These are phyloP conservation scores for Boletus smithii DNA, from an alignment of 1,284 basidiomycete species.

Conservation along the genomic window DNA sequence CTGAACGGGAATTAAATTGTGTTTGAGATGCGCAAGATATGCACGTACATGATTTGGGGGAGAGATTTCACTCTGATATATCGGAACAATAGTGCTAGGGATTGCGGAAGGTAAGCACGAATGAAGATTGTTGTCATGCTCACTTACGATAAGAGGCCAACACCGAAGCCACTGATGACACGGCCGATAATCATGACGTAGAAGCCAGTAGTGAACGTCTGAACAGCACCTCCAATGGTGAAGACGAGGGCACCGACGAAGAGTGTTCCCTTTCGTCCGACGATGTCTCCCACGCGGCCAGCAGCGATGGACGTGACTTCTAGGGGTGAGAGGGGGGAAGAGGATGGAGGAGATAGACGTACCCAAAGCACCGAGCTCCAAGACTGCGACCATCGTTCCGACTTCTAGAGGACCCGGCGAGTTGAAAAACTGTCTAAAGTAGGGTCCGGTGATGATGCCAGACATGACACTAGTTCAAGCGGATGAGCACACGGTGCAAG, in stretches of 20 bases:
- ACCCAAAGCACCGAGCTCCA: constrained; percentile 93
- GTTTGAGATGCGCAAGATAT: not conserved
- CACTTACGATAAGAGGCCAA: constrained; percentile 87
- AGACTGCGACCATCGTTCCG: constrained; percentile 88
- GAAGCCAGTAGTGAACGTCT: constrained; percentile 86
- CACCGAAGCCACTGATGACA: constrained; percentile 88
- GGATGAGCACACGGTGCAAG: constrained; percentile 30
- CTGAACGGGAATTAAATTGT: constrained; percentile 38
- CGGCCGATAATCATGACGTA: constrained; percentile 85
- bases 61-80: constrained; percentile 96
- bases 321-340: constrained; percentile 7
- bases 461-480: constrained; percentile 69
- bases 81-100: constrained; percentile 89
- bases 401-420: constrained; percentile 67
- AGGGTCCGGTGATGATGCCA: constrained; percentile 91
- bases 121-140: not conserved
- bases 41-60: constrained; percentile 83
- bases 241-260: constrained; percentile 87
- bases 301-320: constrained; percentile 88
- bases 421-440: constrained; percentile 83
- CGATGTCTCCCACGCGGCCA: constrained; percentile 82
- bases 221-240: constrained; percentile 84
- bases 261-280: constrained; percentile 86
- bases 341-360: constrained; percentile 26
- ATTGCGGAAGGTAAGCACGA: not conserved